phyloP scores from a whole-genome alignment of 192 early-diverging fungal species.

The Kappamyces sp. region DNA sequence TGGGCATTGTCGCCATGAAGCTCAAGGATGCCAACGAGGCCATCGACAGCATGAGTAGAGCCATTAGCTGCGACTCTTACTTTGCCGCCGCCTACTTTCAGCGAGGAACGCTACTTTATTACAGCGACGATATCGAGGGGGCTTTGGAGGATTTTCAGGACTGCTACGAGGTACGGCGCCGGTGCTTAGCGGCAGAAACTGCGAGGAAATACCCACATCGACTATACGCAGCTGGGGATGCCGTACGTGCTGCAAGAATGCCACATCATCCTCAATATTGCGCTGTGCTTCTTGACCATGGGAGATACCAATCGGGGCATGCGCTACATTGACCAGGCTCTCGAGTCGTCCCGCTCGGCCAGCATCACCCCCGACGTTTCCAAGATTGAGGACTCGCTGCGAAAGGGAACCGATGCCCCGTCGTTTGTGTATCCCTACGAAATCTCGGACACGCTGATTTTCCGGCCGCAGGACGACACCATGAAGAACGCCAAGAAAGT shows the following conservation, averaged over 20 bases:
- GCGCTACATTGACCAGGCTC: conserved; percentile 67
- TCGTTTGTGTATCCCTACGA: conserved; percentile 30
- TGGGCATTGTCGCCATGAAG: conserved; percentile 74
- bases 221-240: conserved; percentile 92
- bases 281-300: conserved; percentile 72
- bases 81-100: conserved; percentile 90
- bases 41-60: conserved; percentile 61
- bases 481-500: conserved; percentile 78
- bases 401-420: conserved; percentile 28
- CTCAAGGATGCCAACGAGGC: conserved; percentile 70
- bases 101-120: conserved; percentile 80
- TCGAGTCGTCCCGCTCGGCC: conserved; percentile 5
- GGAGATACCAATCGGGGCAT: conserved; percentile 64
- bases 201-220: conserved; percentile 77
- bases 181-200: conserved; percentile 18
- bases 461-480: conserved; percentile 75
- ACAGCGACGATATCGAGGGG: conserved; percentile 57
- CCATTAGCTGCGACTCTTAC: conserved; percentile 77
- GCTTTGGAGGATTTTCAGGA: conserved; percentile 77
- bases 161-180: conserved; percentile 53
- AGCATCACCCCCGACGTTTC: conserved; percentile 19
- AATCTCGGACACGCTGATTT: conserved; percentile 73
- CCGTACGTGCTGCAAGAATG: conserved; percentile 80
- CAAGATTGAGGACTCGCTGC: conserved; percentile 41
- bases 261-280: conserved; percentile 90